These are phyloP conservation scores for Ormosia semicastrata DNA, from an alignment of 306 rosid species.

Conservation along the genomic window DNA sequence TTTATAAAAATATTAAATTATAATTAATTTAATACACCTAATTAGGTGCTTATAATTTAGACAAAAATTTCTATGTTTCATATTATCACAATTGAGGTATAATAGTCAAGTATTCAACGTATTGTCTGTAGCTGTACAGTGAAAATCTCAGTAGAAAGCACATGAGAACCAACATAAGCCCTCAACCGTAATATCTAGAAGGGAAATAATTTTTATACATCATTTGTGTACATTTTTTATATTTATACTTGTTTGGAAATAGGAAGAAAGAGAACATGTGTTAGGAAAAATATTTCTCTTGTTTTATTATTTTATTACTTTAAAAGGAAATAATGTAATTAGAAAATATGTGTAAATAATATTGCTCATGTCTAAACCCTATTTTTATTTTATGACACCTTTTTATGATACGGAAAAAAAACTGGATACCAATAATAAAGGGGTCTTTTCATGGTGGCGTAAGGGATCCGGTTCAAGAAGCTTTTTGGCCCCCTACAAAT, in stretches of 20 bases:
- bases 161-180: not conserved
- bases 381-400: not conserved
- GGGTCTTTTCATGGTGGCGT: slow-evolving; percentile 51
- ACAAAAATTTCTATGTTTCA: too few relatives aligned
- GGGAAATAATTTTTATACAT: too few relatives aligned
- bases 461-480: slow-evolving; percentile 45
- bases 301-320: too few relatives aligned
- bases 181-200: not conserved
- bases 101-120: not conserved
- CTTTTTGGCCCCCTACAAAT: slow-evolving; percentile 69
- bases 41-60: too few relatives aligned
- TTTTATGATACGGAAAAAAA: not conserved
- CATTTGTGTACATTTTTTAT: too few relatives aligned
- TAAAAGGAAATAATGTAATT: too few relatives aligned
- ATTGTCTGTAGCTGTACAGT: not conserved
- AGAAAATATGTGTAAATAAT: too few relatives aligned
- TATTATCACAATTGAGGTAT: not conserved
- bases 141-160: not conserved
- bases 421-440: slow-evolving; percentile 18
- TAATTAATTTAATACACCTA: too few relatives aligned
- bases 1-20: too few relatives aligned
- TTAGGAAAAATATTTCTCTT: too few relatives aligned
- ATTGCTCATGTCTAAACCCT: not conserved
- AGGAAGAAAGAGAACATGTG: too few relatives aligned
- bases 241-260: too few relatives aligned